Percentiles rank a stretch among this genome's conserved stretches.
These are phyloP conservation scores for Kazachstania africana DNA, from an alignment of 805 yeast genomes.

Conservation along the genomic window DNA sequence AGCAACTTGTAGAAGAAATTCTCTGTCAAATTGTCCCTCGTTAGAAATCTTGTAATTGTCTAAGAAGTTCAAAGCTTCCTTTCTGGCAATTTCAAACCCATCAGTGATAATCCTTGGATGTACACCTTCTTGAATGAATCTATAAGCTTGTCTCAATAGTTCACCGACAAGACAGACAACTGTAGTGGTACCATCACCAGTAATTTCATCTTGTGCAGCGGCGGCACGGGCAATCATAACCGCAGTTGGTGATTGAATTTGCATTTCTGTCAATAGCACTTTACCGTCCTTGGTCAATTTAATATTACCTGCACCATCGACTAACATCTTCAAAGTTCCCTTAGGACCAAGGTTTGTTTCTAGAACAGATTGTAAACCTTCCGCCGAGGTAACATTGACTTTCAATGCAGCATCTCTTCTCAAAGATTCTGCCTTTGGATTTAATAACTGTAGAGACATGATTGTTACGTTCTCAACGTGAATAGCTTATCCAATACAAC, in stretches of 20 bases:
- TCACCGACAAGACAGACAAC: slow-evolving; percentile 93
- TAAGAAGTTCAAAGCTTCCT: slow-evolving; percentile 56
- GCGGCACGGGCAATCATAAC: slow-evolving; percentile 95
- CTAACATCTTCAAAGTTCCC: slow-evolving; percentile 92
- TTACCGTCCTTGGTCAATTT: slow-evolving; percentile 96
- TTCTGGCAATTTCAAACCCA: slow-evolving; percentile 87
- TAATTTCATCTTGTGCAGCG: slow-evolving; percentile 94
- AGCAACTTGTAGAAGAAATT: slow-evolving; percentile 83
- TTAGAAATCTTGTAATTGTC: slow-evolving; percentile 48
- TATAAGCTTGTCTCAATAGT: slow-evolving; percentile 84
- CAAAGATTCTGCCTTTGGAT: slow-evolving; percentile 96
- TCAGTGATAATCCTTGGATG: slow-evolving; percentile 92
- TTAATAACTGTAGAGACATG: slow-evolving; percentile 71
- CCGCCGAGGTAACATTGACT: slow-evolving; percentile 93
- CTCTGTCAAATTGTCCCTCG: slow-evolving; percentile 52
- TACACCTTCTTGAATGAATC: slow-evolving; percentile 84
- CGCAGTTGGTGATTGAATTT: slow-evolving; percentile 84
- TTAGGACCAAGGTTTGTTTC: slow-evolving; percentile 92
- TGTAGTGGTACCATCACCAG: slow-evolving; percentile 98
- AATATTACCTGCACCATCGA: slow-evolving; percentile 92
- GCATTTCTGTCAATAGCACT: slow-evolving; percentile 90
- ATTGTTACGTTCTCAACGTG: too few species aligned
- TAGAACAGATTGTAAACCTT: slow-evolving; percentile 86
- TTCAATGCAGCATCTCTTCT: slow-evolving; percentile 91
- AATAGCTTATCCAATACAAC: too few species aligned